Base-by-base conservation (phyloP, 2,329 filamentous ascomycete genomes). In the Claviceps fusiformis region DNA sequence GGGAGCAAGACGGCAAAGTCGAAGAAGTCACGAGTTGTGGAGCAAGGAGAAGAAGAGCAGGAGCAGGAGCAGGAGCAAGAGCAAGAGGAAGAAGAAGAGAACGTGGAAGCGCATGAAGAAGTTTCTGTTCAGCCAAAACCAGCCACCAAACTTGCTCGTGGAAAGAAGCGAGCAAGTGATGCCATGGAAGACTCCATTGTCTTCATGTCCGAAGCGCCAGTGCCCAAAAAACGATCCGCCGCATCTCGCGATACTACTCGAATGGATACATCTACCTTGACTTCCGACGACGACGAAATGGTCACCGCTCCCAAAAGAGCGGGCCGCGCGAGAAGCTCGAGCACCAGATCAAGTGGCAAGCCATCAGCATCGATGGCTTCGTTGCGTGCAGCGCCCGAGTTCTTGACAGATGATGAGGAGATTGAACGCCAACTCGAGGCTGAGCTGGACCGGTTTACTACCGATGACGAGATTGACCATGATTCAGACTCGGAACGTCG, bases 401-500 rank as follows among this genome's bases (percentile, higher is more conserved):
- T 68, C 5, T 68, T 79, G 11, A 76, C 78, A 0, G 75, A 81
- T 54, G 82, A 87, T 57, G 79, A 82, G 1, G 83, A 86, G 59
- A 77, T 87, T 43, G 82, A 88, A 53, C 77, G 78, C 27, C 80
- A 81, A 51, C 71, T 88, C 1, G 78, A 86, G 62, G 81, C 79
- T 2, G 85, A 86, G 56, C 73, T 87, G 10, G 79, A 84, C 47
- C 71, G 75, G 35, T 78, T 75, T 1, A 63, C 78, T 31, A 76
- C 74, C 2, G 77, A 83, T 35, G 75, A 78, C 15, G 79, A 75
- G 39, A 66, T 74, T 8, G 69, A 68, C 5, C 68, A 70, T 6
- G 72, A 77, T 56, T 77, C 73, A 6, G 75, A 77, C 51, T 71
- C 71, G 0, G 75, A 74, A 59, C 67, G 70, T 47, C 66, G 65